These are phyloP conservation scores for Colletotrichum theobromicola DNA, from an alignment of 2,329 filamentous ascomycete species.

Conservation along the genomic window DNA sequence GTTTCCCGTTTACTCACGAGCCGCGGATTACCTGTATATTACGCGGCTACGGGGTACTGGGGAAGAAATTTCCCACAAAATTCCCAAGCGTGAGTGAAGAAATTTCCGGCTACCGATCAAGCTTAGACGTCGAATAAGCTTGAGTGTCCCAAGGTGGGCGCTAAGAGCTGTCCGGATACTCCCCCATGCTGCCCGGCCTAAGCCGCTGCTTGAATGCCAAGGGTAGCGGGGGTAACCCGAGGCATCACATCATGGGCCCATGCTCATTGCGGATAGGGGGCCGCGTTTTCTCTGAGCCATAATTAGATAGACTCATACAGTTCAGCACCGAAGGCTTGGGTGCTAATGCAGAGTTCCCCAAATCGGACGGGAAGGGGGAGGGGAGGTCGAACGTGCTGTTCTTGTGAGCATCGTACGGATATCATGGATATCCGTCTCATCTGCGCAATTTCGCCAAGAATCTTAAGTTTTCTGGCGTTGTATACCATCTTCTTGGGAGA, in stretches of 20 bases:
- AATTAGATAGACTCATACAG: background rate
- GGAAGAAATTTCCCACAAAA: background rate
- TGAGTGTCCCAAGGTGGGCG: background rate
- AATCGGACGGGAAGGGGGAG: background rate
- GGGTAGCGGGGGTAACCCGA: background rate
- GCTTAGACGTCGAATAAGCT: background rate
- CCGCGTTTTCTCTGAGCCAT: background rate
- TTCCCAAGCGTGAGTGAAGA: background rate
- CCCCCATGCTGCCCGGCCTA: background rate
- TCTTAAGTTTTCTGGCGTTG: background rate
- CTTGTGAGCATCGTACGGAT: no score
- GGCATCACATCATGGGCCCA: background rate
- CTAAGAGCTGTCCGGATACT: background rate
- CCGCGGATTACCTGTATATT: background rate
- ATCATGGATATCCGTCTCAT: background rate
- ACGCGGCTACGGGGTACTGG: background rate
- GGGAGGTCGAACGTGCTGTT: background rate
- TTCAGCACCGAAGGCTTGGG: background rate
- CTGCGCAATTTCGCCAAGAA: background rate
- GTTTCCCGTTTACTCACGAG: background rate
- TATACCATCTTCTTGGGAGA: background rate
- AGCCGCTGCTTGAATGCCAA: background rate
- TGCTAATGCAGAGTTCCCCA: background rate
- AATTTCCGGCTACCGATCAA: background rate
- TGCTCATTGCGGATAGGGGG: background rate